Percentiles rank a stretch among this genome's conserved stretches.
These are phyloP conservation scores for Gymnopilus junonius DNA, from an alignment of 768 basidiomycete genomes.

Conservation along the genomic window DNA sequence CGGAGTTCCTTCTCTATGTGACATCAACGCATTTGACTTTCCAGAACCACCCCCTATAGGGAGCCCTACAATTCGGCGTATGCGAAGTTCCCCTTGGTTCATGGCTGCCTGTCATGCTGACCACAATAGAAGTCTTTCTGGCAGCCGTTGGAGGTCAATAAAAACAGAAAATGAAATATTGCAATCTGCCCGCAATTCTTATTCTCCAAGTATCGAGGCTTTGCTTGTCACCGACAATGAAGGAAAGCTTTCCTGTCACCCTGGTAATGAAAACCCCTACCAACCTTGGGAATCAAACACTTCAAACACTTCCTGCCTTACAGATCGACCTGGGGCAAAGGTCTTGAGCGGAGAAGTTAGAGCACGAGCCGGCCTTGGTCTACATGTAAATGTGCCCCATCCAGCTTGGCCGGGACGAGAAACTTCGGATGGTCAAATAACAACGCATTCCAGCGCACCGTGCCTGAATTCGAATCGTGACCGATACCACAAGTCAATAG, in stretches of 20 bases:
- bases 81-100: constrained; percentile 50
- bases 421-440: background rate
- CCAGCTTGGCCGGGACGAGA: background rate
- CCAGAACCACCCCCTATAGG: constrained; percentile 47
- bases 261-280: background rate
- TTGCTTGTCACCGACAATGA: background rate
- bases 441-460: background rate
- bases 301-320: too few species aligned
- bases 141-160: constrained; percentile 1
- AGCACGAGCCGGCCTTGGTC: background rate
- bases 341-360: background rate
- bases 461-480: background rate
- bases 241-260: background rate
- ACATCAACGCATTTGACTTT: constrained; percentile 41
- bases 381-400: background rate
- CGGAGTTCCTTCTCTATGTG: constrained; percentile 35
- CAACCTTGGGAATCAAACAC: background rate
- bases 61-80: constrained; percentile 43
- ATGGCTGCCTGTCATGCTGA: constrained; percentile 12
- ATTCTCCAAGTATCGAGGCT: background rate
- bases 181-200: background rate
- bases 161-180: background rate
- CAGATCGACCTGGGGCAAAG: background rate
- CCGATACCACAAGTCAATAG: background rate
- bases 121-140: constrained; percentile 26